These are phyloP conservation scores for Debaryomyces sp. DNA, from an alignment of 1,139 yeast species.

Conservation along the genomic window DNA sequence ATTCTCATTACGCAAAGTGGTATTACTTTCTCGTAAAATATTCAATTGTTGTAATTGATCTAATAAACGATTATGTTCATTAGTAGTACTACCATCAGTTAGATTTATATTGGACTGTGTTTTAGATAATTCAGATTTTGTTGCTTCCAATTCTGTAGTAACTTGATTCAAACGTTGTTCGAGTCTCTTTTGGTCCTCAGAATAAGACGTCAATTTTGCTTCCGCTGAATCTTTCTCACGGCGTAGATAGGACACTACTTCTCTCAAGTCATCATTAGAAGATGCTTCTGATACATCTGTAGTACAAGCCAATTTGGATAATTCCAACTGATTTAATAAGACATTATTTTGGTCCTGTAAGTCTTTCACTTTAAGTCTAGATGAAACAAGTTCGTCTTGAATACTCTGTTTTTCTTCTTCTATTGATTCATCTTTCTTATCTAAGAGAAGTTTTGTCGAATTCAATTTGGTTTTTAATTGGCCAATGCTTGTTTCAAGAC, in stretches of 20 bases:
- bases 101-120: conserved; percentile 37
- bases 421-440: conserved; percentile 27
- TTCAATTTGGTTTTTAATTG: conserved; percentile 31
- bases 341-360: conserved; percentile 67
- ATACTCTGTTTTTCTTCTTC: conserved; percentile 31
- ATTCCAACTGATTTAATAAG: conserved; percentile 70
- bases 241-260: conserved; percentile 64
- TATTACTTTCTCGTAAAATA: conserved; percentile 73
- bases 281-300: conserved; percentile 16
- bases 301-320: conserved; percentile 23
- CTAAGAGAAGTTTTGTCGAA: conserved; percentile 20
- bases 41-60: conserved; percentile 70
- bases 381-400: conserved; percentile 55
- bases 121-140: conserved; percentile 46
- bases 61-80: conserved; percentile 56
- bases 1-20: conserved; percentile 62
- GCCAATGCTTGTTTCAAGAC: conserved; percentile 38
- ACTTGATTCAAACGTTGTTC: conserved; percentile 44
- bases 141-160: conserved; percentile 45
- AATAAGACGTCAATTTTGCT: conserved; percentile 53
- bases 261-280: conserved; percentile 38
- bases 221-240: conserved; percentile 78
- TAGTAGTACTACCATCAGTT: conserved; percentile 39
- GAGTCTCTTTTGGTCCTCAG: conserved; percentile 52
- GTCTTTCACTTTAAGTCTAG: conserved; percentile 54